A percentile compares a stretch with the other conserved stretches of the same genome.
Conservation (phyloP, 2,329 filamentous ascomycete species). For the Botryotinia calthae region DNA sequence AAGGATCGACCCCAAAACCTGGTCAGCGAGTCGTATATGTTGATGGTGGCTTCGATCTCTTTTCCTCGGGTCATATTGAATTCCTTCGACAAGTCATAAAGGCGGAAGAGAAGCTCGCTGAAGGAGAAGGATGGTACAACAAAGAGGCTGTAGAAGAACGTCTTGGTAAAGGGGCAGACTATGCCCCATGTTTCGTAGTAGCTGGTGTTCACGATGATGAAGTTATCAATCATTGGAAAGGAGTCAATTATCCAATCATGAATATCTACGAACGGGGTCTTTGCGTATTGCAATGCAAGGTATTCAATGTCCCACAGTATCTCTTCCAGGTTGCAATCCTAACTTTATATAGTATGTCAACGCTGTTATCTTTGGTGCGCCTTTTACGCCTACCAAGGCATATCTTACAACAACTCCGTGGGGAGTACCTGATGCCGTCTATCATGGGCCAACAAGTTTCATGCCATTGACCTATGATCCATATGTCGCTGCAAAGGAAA, state of each 20-base stretch:
- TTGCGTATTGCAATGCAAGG: conserved; percentile 91
- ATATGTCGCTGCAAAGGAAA: conserved; percentile 74
- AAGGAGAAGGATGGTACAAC: conserved; percentile 70
- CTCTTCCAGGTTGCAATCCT: conserved; percentile 3
- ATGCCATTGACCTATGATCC: conserved; percentile 65
- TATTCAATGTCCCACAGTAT: conserved; percentile 43
- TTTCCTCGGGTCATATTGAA: conserved; percentile 95
- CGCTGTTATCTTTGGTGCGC: conserved; percentile 83
- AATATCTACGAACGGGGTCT: conserved; percentile 96
- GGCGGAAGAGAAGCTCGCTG: conserved; percentile 68
- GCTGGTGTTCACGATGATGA: conserved; percentile 92
- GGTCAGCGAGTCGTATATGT: conserved; percentile 91
- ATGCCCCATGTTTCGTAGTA: conserved; percentile 80
- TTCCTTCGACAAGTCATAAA: conserved; percentile 78
- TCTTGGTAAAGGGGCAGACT: conserved; percentile 64
- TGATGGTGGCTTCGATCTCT: conserved; percentile 94
- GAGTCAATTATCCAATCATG: conserved; percentile 99
- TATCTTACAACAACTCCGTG: conserved; percentile 76
- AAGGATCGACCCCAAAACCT: conserved; percentile 66
- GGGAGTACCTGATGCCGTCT: conserved; percentile 74
- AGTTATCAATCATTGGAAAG: conserved; percentile 95
- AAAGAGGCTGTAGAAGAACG: conserved; percentile 62
- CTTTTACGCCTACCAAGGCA: conserved; percentile 75
- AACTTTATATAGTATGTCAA: conserved; percentile 67
- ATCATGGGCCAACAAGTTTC: conserved; percentile 94